A percentile compares a stretch with the other conserved stretches of the same genome.
Conservation (phyloP, 805 yeast genomes). For the Wickerhamomyces mucosus region DNA sequence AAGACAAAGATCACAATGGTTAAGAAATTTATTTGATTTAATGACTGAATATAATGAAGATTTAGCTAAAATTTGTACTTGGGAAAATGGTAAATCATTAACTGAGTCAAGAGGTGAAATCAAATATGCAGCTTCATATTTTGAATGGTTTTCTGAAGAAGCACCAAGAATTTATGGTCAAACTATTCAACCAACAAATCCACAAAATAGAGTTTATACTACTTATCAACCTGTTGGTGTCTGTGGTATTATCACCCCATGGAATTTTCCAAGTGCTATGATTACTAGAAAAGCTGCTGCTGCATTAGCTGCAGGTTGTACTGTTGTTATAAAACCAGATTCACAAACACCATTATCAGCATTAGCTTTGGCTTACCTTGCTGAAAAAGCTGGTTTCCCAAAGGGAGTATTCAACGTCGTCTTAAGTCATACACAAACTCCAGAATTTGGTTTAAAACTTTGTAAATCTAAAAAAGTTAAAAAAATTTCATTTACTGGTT, state of each 20-base stretch:
- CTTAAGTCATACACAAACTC: conserved; percentile 39
- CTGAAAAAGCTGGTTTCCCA: conserved; percentile 53
- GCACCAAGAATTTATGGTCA: conserved; percentile 48
- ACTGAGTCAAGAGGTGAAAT: conserved; percentile 47
- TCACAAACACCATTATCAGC: conserved; percentile 54
- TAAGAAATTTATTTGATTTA: conserved; percentile 38
- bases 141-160: conserved; percentile 80
- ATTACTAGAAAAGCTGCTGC: conserved; percentile 58
- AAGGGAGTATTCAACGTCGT: conserved; percentile 46
- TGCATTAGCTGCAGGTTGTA: conserved; percentile 58
- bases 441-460: conserved; percentile 41
- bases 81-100: conserved; percentile 54
- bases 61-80: conserved; percentile 43
- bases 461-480: conserved; percentile 39
- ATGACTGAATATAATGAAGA: conserved; percentile 49
- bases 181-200: conserved; percentile 45
- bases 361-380: conserved; percentile 44
- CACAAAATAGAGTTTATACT: conserved; percentile 42
- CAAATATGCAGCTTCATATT: conserved; percentile 59
- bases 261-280: conserved; percentile 65
- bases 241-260: conserved; percentile 54
- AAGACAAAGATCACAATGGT: conserved; percentile 39
- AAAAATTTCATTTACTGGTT: conserved; percentile 57
- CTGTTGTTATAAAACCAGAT: conserved; percentile 52
- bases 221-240: conserved; percentile 55